phyloP scores from a whole-genome alignment of 1,284 basidiomycete species.

The Pulveroboletus sp. region DNA sequence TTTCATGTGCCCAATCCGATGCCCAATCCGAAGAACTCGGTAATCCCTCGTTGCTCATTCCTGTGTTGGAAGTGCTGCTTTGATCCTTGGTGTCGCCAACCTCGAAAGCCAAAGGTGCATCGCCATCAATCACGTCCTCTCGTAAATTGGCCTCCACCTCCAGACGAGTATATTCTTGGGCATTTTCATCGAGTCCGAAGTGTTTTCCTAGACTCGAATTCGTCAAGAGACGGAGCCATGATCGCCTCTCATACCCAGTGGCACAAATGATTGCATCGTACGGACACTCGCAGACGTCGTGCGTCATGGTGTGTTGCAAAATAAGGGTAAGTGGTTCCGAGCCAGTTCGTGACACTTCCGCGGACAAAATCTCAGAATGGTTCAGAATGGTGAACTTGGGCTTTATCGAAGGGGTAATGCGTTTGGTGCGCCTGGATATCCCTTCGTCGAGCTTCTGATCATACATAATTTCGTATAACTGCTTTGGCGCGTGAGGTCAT shows the following conservation, averaged over 20 bases:
- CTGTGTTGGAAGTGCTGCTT: constrained; percentile 8
- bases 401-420: constrained; percentile 12
- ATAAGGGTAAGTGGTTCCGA: constrained; percentile 32
- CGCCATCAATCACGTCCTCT: not conserved
- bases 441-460: constrained; percentile 48
- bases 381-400: constrained; percentile 39
- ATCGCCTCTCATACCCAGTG: constrained; percentile 54
- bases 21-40: constrained; percentile 30
- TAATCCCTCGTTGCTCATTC: constrained; percentile 21
- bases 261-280: constrained; percentile 56
- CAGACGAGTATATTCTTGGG: constrained; percentile 20
- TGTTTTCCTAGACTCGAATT: constrained; percentile 42
- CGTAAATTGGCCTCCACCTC: constrained; percentile 5
- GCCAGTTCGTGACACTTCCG: constrained; percentile 23
- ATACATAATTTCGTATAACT: constrained; percentile 55
- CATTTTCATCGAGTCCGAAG: constrained; percentile 36
- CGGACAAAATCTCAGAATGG: constrained; percentile 39
- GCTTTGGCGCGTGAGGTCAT: not conserved
- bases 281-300: constrained; percentile 29
- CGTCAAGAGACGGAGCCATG: constrained; percentile 45
- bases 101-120: not conserved
- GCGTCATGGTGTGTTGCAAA: constrained; percentile 38
- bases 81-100: not conserved
- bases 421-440: constrained; percentile 35
- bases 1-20: constrained; percentile 18